These are phyloP conservation scores for Salpingoeca rosetta DNA, from an alignment of 78 protist genomes.

Conservation along the genomic window DNA sequence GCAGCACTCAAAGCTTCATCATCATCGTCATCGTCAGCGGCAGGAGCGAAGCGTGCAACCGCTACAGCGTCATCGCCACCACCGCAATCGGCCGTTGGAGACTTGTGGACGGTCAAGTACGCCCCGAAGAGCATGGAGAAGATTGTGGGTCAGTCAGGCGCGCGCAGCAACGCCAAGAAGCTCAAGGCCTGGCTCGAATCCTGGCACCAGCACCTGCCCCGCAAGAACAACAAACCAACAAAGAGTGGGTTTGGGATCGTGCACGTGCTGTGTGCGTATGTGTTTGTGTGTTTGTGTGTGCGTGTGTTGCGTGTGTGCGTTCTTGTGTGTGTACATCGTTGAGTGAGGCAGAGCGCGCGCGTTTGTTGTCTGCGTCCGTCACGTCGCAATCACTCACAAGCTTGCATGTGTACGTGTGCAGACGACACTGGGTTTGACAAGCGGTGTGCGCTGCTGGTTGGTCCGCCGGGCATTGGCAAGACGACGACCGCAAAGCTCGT, in stretches of 20 bases:
- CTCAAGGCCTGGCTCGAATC: constrained; percentile 46
- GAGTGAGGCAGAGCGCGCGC: no score
- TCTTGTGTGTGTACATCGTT: no score
- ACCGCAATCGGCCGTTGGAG: no score
- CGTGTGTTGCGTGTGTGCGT: neutral
- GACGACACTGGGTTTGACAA: neutral
- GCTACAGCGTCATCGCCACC: no score
- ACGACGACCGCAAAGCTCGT: constrained; percentile 73
- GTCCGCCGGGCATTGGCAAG: constrained; percentile 94
- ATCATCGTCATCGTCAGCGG: no score
- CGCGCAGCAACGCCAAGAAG: neutral
- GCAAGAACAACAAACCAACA: neutral
- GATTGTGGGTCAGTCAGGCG: constrained; percentile 59
- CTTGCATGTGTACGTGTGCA: no score
- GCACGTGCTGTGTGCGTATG: neutral
- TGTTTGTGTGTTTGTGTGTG: neutral
- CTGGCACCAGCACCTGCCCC: constrained; percentile 34
- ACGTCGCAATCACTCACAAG: no score
- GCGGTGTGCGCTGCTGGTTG: constrained; percentile 60
- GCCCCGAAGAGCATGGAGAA: constrained; percentile 45
- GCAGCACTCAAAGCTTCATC: no score
- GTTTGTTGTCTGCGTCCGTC: no score
- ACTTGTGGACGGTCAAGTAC: constrained; percentile 32
- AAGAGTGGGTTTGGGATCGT: no score
- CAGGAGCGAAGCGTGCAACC: no score